A percentile compares a stretch with the other conserved stretches of the same genome.
phyloP scores from a whole-genome alignment of 306 rosid genomes.

The Rosa multiflora region DNA sequence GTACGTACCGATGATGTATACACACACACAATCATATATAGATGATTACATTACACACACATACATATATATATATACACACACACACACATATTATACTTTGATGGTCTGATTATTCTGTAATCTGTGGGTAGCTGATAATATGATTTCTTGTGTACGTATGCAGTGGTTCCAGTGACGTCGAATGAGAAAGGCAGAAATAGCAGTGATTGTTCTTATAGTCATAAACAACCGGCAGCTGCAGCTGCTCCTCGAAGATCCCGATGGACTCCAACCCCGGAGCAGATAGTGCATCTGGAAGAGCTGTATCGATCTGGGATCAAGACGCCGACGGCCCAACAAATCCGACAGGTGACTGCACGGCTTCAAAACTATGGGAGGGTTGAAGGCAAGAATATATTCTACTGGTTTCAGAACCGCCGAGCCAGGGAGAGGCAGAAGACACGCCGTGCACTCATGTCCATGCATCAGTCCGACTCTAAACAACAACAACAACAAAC shows the following conservation, averaged over 20 bases:
- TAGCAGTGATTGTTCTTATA: background rate
- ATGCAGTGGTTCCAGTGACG: background rate
- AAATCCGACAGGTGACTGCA: slow-evolving; percentile 59
- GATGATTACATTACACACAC: no score
- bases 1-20: background rate
- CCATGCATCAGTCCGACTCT: background rate
- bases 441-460: slow-evolving; percentile 42
- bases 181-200: background rate
- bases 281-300: slow-evolving; percentile 55
- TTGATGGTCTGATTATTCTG: background rate
- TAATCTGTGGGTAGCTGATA: background rate
- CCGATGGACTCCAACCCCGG: slow-evolving; percentile 77
- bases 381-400: slow-evolving; percentile 76
- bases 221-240: background rate
- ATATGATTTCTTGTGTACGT: background rate
- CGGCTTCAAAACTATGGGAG: slow-evolving; percentile 63
- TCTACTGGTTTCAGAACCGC: slow-evolving; percentile 87
- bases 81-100: no score
- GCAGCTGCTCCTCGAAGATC: slow-evolving; percentile 22
- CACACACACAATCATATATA: no score
- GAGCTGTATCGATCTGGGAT: slow-evolving; percentile 58
- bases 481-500: background rate
- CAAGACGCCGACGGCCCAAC: slow-evolving; percentile 65
- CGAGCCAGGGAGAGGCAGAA: slow-evolving; percentile 79
- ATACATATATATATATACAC: no score